A percentile compares a stretch with the other conserved stretches of the same genome.
Conservation (phyloP, 176 grass and related monocot genomes). For the Rhynchospora tenuis region DNA sequence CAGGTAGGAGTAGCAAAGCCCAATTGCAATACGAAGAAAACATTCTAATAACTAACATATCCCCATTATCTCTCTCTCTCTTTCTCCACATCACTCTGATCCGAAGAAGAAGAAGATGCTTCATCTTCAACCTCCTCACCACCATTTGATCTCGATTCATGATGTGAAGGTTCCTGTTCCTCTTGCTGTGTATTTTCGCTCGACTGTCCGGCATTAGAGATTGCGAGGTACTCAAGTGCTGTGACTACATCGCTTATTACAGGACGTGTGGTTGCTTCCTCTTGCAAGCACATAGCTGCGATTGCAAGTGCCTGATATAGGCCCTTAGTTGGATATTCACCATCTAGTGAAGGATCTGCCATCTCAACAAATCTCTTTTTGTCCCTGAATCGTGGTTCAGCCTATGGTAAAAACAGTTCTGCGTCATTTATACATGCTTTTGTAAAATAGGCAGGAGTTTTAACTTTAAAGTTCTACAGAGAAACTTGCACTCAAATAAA, state of each 20-base stretch:
- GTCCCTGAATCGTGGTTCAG: conserved; percentile 34
- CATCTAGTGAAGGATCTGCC: conserved; percentile 24
- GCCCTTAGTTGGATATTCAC: conserved; percentile 21
- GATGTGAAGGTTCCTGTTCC: neutral
- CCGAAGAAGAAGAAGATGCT: neutral
- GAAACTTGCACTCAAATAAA: neutral
- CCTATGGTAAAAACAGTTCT: conserved; percentile 4
- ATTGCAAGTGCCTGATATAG: conserved; percentile 35
- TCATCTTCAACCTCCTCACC: neutral
- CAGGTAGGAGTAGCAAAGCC: neutral
- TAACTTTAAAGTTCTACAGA: neutral
- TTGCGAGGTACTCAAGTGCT: conserved; percentile 19
- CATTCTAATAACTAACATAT: neutral
- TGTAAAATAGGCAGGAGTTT: neutral
- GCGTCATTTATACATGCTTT: conserved; percentile 5
- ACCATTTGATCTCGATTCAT: neutral
- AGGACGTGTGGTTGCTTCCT: conserved; percentile 32
- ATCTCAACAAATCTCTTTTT: conserved; percentile 41
- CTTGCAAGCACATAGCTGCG: conserved; percentile 34
- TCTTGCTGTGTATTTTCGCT: neutral
- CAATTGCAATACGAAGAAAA: conserved; percentile 7
- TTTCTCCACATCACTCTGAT: conserved; percentile 3
- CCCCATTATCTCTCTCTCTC: neutral
- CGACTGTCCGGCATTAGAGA: neutral
- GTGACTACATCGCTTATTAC: conserved; percentile 34